Evolutionary conservation across 805 yeast species (phyloP), one percentile per base, ranked within the genome.

Genomic region (Yarrowia porcina): DNA sequence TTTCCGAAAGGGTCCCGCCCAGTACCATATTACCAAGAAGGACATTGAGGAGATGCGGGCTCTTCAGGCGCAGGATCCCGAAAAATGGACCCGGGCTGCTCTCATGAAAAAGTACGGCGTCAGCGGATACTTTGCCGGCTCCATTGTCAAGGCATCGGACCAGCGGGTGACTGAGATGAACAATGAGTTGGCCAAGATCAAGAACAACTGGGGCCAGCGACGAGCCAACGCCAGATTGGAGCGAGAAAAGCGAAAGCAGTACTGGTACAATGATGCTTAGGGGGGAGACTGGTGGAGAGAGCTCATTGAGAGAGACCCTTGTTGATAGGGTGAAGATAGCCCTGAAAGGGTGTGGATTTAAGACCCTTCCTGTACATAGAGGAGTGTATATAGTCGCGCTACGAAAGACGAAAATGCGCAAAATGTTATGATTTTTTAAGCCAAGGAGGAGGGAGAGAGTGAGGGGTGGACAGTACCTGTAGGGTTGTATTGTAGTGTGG

Each of bases 211-310:
- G 89, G 72, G 78, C 63, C 78, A 74, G 54, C 73, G 75, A 61
- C 81, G 81, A 67, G 68, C 69, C 15, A 69, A 76, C 23, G 85
- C 88, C 10, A 78, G 87, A 67, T 71, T 72, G 17, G 90, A 87
- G 67, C 78, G 87, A 68, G 71, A 74, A 65, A 84, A 84, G 73
- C 79, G 93, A 73, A 81, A 79, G 65, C 74, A 79, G 66, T 70
- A 79, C 69, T 87, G 93, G 93, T 81, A 86, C 66, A 78, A 87
- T 64, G 85, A 80, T 66, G 84, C 82, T 64, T 81, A 66, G 45
- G 21, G 13, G 10, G 52, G 13, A n/a, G 56, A n/a, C n/a, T n/a
- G n/a, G n/a, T n/a, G n/a, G n/a, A n/a, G n/a, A n/a, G n/a, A n/a
- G n/a, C n/a, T n/a, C n/a, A n/a, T n/a, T n/a, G n/a, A n/a, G n/a